Percentiles rank a stretch among this genome's conserved stretches.
Conservation (phyloP, 169 alveolate species). For the Cryptosporidium ubiquitum region DNA sequence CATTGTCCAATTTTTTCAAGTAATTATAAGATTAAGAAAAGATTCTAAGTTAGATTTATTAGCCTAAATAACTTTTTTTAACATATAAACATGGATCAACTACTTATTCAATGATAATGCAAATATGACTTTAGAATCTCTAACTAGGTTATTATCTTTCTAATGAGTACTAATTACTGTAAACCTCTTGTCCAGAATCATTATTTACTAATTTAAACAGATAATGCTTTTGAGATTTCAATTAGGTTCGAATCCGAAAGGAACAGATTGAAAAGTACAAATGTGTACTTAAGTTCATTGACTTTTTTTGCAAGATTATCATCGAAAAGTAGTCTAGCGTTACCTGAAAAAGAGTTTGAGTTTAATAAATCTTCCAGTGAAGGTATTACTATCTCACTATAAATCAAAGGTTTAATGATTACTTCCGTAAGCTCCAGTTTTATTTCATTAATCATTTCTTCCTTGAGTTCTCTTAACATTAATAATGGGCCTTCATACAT, state of each 20-base stretch:
- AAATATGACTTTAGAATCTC: background rate
- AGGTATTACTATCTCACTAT: conserved; percentile 38
- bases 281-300: conserved; percentile 54
- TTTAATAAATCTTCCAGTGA: conserved; percentile 22
- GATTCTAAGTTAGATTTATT: background rate
- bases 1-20: background rate
- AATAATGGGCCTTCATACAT: background rate
- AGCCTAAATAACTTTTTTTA: too few species aligned
- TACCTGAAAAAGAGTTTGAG: conserved; percentile 30
- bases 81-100: background rate
- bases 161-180: background rate
- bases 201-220: background rate
- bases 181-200: too few species aligned
- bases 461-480: background rate
- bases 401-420: conserved; percentile 33
- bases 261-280: conserved; percentile 11
- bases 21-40: background rate
- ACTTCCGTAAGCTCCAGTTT: conserved; percentile 40
- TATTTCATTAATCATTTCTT: conserved; percentile 33
- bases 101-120: too few species aligned
- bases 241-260: conserved; percentile 18
- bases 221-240: conserved; percentile 13
- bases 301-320: conserved; percentile 30
- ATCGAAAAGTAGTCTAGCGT: conserved; percentile 55
- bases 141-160: background rate